Evolutionary conservation across 257 asterid genomes (phyloP), one percentile per base, ranked within the genome.

Genomic region (Solanum okadae): DNA sequence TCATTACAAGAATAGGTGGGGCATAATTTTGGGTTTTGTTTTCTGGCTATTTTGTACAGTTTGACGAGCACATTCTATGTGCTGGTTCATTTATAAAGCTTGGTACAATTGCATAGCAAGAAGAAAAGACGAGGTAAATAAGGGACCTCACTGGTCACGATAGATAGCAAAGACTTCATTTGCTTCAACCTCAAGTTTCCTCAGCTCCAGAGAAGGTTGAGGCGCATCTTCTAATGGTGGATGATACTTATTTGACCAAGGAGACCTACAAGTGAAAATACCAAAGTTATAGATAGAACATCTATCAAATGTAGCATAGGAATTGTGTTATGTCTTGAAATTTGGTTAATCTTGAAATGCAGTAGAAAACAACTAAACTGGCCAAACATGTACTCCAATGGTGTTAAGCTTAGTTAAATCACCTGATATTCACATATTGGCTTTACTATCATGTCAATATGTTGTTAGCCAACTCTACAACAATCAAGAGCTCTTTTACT

Each of bases 91-190:
- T 27, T 22, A 75, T 37, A 75, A 35, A 22, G 42, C 71, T 18
- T 23, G 23, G 75, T 29, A 44, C 63, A 59, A 87, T 65, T 81
- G 34, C 73, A 35, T 40, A 76, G 73, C 73, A 88, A 79, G 82
- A 84, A 91, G 49, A 93, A 93, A 90, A 88, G 89, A 94, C 68
- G 94, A 93, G 96, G 94, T 90, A 91, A 93, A 96, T 92, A 93
- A 93, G 93, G 98, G 92, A 94, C 98, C 98, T 96, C 95, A 97
- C 99, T 97, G 99, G 98, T 97, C 99, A 94, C 99, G 95, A 94
- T 97, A 97, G 89, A 96, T 79, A 44, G 99, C 91, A 90, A 97
- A 97, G 87, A 97, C 93, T 42, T 97, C 98, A 61, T 97, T 97
- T 88, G 99, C 99, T 93, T 97, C 99, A 88, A 94, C 89, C 93